Conservation (phyloP, 805 yeast species). For the Metschnikowia proteae region DNA sequence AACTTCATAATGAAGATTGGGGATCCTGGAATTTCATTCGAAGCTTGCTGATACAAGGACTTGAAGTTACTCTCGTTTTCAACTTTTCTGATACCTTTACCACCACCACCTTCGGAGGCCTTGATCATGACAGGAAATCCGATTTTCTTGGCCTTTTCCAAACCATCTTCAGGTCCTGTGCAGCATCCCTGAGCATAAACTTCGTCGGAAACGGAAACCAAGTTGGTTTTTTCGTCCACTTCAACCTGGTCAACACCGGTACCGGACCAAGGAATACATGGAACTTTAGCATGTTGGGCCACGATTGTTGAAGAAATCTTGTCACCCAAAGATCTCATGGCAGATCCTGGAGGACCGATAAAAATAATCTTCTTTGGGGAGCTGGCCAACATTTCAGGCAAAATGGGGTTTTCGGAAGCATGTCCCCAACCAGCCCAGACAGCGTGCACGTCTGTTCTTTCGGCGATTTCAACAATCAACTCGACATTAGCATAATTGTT, state of each 20-base stretch:
- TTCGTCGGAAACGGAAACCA: slow-evolving; percentile 85
- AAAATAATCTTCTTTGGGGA: slow-evolving; percentile 86
- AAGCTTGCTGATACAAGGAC: slow-evolving; percentile 83
- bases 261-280: slow-evolving; percentile 99
- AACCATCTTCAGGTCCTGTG: slow-evolving; percentile 81
- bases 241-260: slow-evolving; percentile 87
- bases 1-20: slow-evolving; percentile 97
- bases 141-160: slow-evolving; percentile 74
- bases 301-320: slow-evolving; percentile 97
- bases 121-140: slow-evolving; percentile 99
- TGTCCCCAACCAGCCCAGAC: slow-evolving; percentile 99
- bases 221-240: slow-evolving; percentile 61
- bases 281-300: slow-evolving; percentile 97
- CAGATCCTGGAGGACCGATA: slow-evolving; percentile 98
- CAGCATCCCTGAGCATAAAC: slow-evolving; percentile 89
- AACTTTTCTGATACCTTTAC: slow-evolving; percentile 98
- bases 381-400: slow-evolving; percentile 93
- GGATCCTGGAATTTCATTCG: slow-evolving; percentile 97
- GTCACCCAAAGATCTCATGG: slow-evolving; percentile 99
- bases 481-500: slow-evolving; percentile 98
- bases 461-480: slow-evolving; percentile 93
- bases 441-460: slow-evolving; percentile 93
- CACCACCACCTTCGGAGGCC: slow-evolving; percentile 99
- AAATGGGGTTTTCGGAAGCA: slow-evolving; percentile 95
- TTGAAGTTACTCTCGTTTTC: slow-evolving; percentile 76